These are phyloP conservation scores for Tylopilus sp. DNA, from an alignment of 768 basidiomycete genomes.

Conservation along the genomic window DNA sequence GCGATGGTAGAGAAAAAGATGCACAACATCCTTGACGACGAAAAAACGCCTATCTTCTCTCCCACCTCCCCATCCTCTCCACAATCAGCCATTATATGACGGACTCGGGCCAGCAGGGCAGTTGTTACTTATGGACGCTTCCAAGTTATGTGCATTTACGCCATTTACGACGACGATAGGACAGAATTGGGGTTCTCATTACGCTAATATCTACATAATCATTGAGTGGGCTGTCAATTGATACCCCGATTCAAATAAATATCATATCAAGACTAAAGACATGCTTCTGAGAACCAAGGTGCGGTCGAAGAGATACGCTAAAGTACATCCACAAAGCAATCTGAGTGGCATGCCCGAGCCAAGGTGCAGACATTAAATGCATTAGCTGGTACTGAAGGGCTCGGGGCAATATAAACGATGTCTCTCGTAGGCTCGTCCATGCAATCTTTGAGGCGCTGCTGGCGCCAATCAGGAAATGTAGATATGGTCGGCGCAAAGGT, in stretches of 20 bases:
- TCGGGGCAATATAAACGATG: not conserved
- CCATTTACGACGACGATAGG: not conserved
- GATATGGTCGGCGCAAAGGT: slow-evolving; percentile 16
- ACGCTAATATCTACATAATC: too few relatives aligned
- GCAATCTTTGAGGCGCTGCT: slow-evolving; percentile 7
- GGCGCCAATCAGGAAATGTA: slow-evolving; percentile 10
- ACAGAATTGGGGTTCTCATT: too few relatives aligned
- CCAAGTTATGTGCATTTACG: not conserved
- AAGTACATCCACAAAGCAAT: too few relatives aligned
- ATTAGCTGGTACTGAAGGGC: not conserved
- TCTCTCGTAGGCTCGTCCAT: slow-evolving; percentile 8
- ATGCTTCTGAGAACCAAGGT: too few relatives aligned
- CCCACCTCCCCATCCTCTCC: not conserved
- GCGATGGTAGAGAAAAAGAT: slow-evolving; percentile 17
- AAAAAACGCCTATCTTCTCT: not conserved
- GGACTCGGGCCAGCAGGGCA: not conserved
- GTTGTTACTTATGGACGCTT: not conserved
- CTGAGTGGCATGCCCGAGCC: too few relatives aligned
- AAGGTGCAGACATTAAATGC: too few relatives aligned
- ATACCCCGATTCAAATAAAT: too few relatives aligned
- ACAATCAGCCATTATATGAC: not conserved
- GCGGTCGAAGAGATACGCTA: too few relatives aligned
- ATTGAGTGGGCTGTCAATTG: too few relatives aligned
- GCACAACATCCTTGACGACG: slow-evolving; percentile 19
- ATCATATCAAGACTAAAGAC: too few relatives aligned